phyloP scores from a whole-genome alignment of 495 filamentous ascomycete species.

The Copromyces sp. region DNA sequence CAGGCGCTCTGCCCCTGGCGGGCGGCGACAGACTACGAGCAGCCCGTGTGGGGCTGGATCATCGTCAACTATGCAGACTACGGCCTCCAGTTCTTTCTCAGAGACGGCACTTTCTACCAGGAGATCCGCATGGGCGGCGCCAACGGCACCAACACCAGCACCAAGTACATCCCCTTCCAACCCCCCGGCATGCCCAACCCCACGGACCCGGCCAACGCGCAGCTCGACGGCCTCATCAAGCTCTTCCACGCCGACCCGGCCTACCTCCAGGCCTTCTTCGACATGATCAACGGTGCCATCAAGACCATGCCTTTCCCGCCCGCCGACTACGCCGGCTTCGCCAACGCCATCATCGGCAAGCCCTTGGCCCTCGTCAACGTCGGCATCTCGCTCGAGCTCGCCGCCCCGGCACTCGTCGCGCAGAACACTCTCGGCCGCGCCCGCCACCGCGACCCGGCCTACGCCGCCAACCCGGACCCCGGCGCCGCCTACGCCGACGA shows the following conservation, averaged over 20 bases:
- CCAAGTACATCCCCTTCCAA: slow-evolving; percentile 30
- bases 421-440: slow-evolving; percentile 8
- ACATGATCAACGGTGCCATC: slow-evolving; percentile 23
- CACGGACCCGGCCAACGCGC: slow-evolving; percentile 5
- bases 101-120: slow-evolving; percentile 41
- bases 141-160: neutral
- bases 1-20: slow-evolving; percentile 10
- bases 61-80: slow-evolving; percentile 40
- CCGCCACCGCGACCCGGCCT: neutral
- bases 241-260: slow-evolving; percentile 9
- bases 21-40: slow-evolving; percentile 30
- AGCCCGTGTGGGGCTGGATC: slow-evolving; percentile 47
- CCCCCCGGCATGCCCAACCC: neutral
- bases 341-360: slow-evolving; percentile 24
- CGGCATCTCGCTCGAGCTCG: slow-evolving; percentile 30
- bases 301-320: neutral
- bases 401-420: slow-evolving; percentile 2
- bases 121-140: slow-evolving; percentile 34
- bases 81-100: slow-evolving; percentile 39
- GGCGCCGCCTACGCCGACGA: neutral
- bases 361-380: slow-evolving; percentile 32
- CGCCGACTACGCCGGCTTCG: slow-evolving; percentile 1
- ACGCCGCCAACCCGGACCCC: neutral
- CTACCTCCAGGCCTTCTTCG: slow-evolving; percentile 29
- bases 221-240: slow-evolving; percentile 28